Evolutionary conservation across 352 stramenopile species (phyloP), one percentile per base, ranked within the genome.

Genomic region (Elongisporangium undulatum): DNA sequence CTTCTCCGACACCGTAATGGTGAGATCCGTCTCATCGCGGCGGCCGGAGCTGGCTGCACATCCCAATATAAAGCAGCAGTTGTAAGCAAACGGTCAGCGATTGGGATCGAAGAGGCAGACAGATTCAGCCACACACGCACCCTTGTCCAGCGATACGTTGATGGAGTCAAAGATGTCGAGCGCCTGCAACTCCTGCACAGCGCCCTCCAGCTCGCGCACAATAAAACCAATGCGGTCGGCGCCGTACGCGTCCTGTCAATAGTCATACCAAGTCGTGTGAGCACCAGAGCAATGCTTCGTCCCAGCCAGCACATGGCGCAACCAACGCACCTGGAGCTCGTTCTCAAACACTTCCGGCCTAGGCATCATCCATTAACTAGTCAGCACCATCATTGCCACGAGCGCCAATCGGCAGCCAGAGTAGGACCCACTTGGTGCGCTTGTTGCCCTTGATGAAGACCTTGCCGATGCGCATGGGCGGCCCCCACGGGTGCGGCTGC

Each of bases 371-470:
- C 49, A 49, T 48, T 23, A 55, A 15, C 49, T 59, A 6, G 16
- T 57, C 55, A 16, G 55, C 41, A 1, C 23, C 45, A 69, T 57
- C 65, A 22, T 52, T 19, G 19, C 41, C 5, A 45, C 4, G 34
- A 45, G 10, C 9, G 12, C 12, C 34, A 45, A 4, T 17, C 34
- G 12, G 15, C 49, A 2, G n/a, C n/a, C 9, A 49, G 24, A 64
- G 24, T 49, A 2, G 45, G 9, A 67, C 73, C 49, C 55, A 94
- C 87, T 89, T 94, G 52, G 87, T 94, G 63, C 87, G 82, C 50
- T 93, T 83, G 68, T 94, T 95, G 49, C 87, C 87, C 69, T 90
- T 87, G 62, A 95, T 85, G 61, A 88, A 90, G 51, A 95, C 85
- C 68, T 95, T 93, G 58, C 72, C 74, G 61, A 95, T 85, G 70